Evolutionary conservation across 306 rosid species (phyloP).

Genomic region (Cicer arietinum): DNA sequence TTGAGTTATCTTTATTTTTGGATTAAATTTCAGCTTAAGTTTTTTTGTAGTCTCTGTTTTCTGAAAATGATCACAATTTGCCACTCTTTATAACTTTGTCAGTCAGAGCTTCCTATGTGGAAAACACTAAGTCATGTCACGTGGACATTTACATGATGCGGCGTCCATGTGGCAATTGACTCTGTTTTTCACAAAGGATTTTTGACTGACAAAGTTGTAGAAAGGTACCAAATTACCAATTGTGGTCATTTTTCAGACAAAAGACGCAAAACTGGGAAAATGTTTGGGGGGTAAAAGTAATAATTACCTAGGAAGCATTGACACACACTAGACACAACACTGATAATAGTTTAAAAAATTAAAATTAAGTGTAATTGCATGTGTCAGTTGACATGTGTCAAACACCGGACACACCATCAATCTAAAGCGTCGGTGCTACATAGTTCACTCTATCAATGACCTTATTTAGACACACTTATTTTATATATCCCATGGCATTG

Average conservation of each 20-base stretch:
- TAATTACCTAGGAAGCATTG: too few species aligned
- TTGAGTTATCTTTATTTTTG: not conserved
- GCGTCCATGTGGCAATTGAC: too few species aligned
- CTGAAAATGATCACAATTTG: not conserved
- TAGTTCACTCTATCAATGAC: not conserved
- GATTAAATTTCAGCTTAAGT: not conserved
- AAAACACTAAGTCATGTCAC: not conserved
- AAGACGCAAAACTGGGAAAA: not conserved
- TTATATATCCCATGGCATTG: slow-evolving; percentile 7
- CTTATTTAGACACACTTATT: slow-evolving; percentile 10
- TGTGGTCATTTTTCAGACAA: not conserved
- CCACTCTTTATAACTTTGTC: not conserved
- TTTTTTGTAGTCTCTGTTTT: not conserved
- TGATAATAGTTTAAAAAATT: too few species aligned
- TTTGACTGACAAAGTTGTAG: not conserved
- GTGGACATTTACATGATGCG: too few species aligned
- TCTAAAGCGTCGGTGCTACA: not conserved
- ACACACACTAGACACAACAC: too few species aligned
- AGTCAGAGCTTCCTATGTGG: not conserved
- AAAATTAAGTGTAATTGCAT: too few species aligned
- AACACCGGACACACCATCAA: too few species aligned
- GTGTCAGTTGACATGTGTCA: too few species aligned
- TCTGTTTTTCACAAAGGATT: not conserved
- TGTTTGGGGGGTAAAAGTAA: not conserved
- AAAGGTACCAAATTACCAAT: not conserved